Base-by-base conservation (phyloP, 352 stramenopile species). In the Thalassiosira livingstoniorum region DNA sequence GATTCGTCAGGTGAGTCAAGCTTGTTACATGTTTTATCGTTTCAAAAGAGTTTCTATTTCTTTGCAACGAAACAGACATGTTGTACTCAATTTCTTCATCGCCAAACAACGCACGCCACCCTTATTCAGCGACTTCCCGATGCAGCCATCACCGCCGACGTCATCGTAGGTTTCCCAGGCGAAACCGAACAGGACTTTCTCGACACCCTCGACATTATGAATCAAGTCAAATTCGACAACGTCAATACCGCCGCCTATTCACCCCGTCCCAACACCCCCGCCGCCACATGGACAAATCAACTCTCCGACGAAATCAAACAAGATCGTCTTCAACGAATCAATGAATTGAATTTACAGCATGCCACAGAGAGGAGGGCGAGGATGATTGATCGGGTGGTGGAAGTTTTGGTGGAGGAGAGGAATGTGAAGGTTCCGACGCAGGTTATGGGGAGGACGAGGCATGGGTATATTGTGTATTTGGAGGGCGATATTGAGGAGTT, bases 401-500 rank as follows among this genome's bases (percentile, higher is more conserved):
- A 96, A 76, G 89, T 97, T 21, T 78, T 97, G 37, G 92, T 97
- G 1, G 95, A 97, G 78, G 91, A 95, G 70, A 70, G 91, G 13
- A 96, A 97, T 89, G 81, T 94, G 1, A 94, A 88, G 65, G 84
- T 90, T 43, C 92, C 85, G 3, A 93, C 87, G n/a, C 78, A 93
- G 68, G 92, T 96, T 18, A 94, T 95, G 85, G 94, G 94, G 55
- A 86, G 93, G 61, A 96, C 92, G 43, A 91, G 80, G 32, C 88
- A 93, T 29, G 94, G 94, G 23, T 93, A 94, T 45, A 93, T 95
- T 73, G 93, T 96, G 25, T 96, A 96, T 78, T 95, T 93, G 68
- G 85, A 94, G 23, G 94, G 93, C 32, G 89, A 96, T 67, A 95
- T 96, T 75, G 89, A 93, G 68, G 84, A 94, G 32, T 87, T 97